Evolutionary conservation across 441 rosid genomes (phyloP).

Genomic region (Euphorbia schlechtendalii): DNA sequence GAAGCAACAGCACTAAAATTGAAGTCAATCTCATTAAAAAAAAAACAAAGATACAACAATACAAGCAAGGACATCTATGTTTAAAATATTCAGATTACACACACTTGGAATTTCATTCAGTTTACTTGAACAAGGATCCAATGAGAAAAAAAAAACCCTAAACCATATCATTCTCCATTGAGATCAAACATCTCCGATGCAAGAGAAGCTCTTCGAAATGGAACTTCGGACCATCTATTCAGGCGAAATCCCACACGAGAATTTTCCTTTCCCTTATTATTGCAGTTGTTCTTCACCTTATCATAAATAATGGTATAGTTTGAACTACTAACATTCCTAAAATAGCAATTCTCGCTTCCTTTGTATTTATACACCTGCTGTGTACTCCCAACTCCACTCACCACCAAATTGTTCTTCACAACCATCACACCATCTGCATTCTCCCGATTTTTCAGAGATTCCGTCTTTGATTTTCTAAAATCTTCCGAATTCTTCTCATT

Average conservation of each 20-base stretch:
- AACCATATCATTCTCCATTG: constrained; percentile 1
- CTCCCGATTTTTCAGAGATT: constrained; percentile 49
- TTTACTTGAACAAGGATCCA: background rate
- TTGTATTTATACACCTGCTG: constrained; percentile 48
- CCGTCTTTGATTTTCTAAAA: constrained; percentile 17
- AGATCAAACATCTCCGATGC: constrained; percentile 16
- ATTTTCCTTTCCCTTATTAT: constrained; percentile 13
- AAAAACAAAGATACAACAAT: background rate
- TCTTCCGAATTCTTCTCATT: constrained; percentile 37
- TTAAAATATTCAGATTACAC: background rate
- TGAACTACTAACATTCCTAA: constrained; percentile 67
- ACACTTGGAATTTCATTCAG: background rate
- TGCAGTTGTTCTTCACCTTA: constrained; percentile 30
- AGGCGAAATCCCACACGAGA: constrained; percentile 6
- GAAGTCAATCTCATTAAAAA: background rate
- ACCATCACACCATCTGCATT: constrained; percentile 45
- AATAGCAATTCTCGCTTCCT: constrained; percentile 50
- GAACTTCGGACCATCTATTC: constrained; percentile 10
- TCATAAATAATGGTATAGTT: constrained; percentile 72
- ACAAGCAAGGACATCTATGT: background rate
- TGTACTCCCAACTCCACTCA: constrained; percentile 52
- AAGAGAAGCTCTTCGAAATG: constrained; percentile 15
- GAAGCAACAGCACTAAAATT: background rate
- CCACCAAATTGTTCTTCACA: constrained; percentile 44
- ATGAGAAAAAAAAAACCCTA: background rate